Evolutionary conservation across 768 basidiomycete genomes (phyloP).

Genomic region (Mycena albidolilacea): DNA sequence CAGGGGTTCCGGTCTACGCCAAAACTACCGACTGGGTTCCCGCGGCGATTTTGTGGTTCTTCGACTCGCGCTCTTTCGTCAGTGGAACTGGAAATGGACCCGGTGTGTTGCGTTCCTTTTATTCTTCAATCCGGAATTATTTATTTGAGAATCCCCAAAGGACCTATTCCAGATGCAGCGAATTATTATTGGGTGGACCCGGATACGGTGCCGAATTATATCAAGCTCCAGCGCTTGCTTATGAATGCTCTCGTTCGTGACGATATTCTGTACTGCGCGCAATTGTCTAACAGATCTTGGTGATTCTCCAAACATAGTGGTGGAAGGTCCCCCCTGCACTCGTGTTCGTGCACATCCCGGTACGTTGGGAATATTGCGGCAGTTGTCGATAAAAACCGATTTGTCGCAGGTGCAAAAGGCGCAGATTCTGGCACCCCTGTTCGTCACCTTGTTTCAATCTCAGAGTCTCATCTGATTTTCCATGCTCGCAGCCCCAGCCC

Average conservation of each 20-base stretch:
- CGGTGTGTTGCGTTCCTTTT: slow-evolving; percentile 3
- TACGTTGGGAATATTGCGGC: background rate
- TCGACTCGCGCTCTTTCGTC: slow-evolving; percentile 39
- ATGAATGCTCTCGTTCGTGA: slow-evolving; percentile 13
- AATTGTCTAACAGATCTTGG: background rate
- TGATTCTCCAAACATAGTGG: slow-evolving; percentile 29
- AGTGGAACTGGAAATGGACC: slow-evolving; percentile 21
- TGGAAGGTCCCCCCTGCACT: slow-evolving; percentile 35
- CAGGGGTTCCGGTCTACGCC: slow-evolving; percentile 41
- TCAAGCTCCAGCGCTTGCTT: slow-evolving; percentile 32
- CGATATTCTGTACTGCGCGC: background rate
- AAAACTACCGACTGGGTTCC: slow-evolving; percentile 25
- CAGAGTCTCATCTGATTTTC: background rate
- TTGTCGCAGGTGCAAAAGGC: slow-evolving; percentile 37
- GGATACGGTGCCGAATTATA: slow-evolving; percentile 36
- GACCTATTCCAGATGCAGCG: slow-evolving; percentile 24
- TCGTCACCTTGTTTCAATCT: background rate
- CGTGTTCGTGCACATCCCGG: slow-evolving; percentile 41
- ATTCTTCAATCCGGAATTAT: background rate
- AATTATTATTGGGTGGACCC: slow-evolving; percentile 41
- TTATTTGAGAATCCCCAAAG: background rate
- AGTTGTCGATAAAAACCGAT: background rate
- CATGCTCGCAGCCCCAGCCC: slow-evolving; percentile 24
- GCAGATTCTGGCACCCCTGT: slow-evolving; percentile 36
- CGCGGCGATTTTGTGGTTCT: slow-evolving; percentile 40